Conservation (phyloP, 257 asterid species). For the Solanum corneliomulleri region DNA sequence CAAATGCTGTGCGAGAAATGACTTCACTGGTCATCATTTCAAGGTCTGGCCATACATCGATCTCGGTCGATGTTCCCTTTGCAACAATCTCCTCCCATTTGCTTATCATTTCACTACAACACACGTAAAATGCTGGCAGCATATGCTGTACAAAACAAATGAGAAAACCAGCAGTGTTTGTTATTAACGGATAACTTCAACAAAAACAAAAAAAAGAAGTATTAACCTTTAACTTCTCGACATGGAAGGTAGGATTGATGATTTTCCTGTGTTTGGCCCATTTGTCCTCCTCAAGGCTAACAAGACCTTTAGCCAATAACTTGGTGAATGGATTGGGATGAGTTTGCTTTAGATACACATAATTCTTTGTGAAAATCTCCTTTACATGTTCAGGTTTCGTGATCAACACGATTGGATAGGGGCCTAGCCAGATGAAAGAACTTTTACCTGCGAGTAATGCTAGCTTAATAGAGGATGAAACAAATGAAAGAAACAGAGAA, state of each 20-base stretch:
- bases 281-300: conserved; percentile 22
- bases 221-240: not conserved
- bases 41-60: conserved; percentile 37
- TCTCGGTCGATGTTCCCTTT: conserved; percentile 3
- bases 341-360: conserved; percentile 17
- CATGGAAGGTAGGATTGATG: conserved; percentile 3
- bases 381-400: conserved; percentile 32
- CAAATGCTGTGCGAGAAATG: conserved; percentile 42
- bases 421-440: conserved; percentile 42
- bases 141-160: conserved; percentile 12
- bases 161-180: not conserved
- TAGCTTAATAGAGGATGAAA: not conserved
- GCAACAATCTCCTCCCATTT: conserved; percentile 24
- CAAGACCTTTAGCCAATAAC: conserved; percentile 27
- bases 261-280: conserved; percentile 57
- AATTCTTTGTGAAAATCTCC: conserved; percentile 25
- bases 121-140: conserved; percentile 26
- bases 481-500: not conserved
- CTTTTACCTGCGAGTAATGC: conserved; percentile 23
- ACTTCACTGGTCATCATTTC: conserved; percentile 19
- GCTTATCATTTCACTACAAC: conserved; percentile 22
- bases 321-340: conserved; percentile 23
- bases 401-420: conserved; percentile 26
- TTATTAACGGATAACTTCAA: not conserved
- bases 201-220: too few relatives aligned